Percentiles rank a stretch among this genome's conserved stretches.
These are phyloP conservation scores for Arachis stenosperma DNA, from an alignment of 306 rosid species.

Conservation along the genomic window DNA sequence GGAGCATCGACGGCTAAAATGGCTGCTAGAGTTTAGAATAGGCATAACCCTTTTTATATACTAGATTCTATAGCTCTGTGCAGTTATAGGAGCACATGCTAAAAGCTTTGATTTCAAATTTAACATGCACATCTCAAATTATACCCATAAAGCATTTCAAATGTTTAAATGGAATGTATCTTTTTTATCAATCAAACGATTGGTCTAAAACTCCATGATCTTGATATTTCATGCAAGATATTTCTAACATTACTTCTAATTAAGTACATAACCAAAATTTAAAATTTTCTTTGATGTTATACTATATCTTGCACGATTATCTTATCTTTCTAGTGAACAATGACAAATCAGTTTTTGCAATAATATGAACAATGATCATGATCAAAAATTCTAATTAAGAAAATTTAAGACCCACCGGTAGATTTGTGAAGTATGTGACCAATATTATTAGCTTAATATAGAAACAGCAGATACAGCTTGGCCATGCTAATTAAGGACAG, in stretches of 20 bases:
- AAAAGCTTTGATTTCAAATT: slow-evolving; percentile 30
- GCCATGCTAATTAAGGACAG: not conserved
- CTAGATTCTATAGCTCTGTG: slow-evolving; percentile 15
- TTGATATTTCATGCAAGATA: slow-evolving; percentile 25
- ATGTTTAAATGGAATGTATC: slow-evolving; percentile 16
- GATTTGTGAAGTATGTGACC: slow-evolving; percentile 8
- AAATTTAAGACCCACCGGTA: not conserved
- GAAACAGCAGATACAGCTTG: not conserved
- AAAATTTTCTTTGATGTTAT: slow-evolving; percentile 16
- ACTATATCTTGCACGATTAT: not conserved
- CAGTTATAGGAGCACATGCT: not conserved
- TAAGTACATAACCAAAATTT: slow-evolving; percentile 22
- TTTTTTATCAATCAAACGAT: slow-evolving; percentile 23
- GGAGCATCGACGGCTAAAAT: slow-evolving; percentile 17
- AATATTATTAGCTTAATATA: not conserved
- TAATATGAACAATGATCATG: slow-evolving; percentile 10
- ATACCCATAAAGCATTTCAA: slow-evolving; percentile 5
- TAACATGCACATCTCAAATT: slow-evolving; percentile 11
- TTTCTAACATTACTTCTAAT: slow-evolving; percentile 8
- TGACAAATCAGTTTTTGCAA: slow-evolving; percentile 2
- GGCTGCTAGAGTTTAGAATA: slow-evolving; percentile 29
- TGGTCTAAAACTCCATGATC: slow-evolving; percentile 22
- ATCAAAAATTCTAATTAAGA: slow-evolving; percentile 9
- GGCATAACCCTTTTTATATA: slow-evolving; percentile 30
- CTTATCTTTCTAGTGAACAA: slow-evolving; percentile 13